Evolutionary conservation across 345 rosid species (phyloP), one percentile per base, ranked within the genome.

Genomic region (Zanthoxylum bungeanum): DNA sequence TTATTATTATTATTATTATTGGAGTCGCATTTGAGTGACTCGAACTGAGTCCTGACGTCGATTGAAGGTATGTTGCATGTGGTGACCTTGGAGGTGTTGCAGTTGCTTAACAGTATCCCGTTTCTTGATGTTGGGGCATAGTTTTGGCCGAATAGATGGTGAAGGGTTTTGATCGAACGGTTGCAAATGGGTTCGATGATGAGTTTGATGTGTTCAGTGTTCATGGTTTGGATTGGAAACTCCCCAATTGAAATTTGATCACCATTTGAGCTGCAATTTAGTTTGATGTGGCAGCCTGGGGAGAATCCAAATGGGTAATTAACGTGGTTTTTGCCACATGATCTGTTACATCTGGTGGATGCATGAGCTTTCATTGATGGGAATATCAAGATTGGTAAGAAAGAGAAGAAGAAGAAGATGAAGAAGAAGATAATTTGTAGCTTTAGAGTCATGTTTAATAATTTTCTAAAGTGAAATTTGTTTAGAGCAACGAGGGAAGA

Each of bases 291-390:
- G 71, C 83, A 87, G 8, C 67, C 81, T 0, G 78, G 12, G 21
- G 93, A 79, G 81, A 86, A 86, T 10, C 98, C 97, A 39, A 93
- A 90, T 2, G 98, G 98, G 49, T 81, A 89, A 0, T 42, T 59
- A 0, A 84, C 73, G 0, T 1, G 27, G 50, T 55, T 51, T 66
- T 11, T 2, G n/a, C 81, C 74, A 33, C 98, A 89, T 9, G 80
- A 70, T 28, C 34, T 73, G 71, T 74, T 56, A 81, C 89, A 85
- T 2, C 49, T n/a, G n/a, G n/a, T n/a, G n/a, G n/a, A n/a, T n/a
- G n/a, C 63, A 8, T 75, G 59, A 53, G 70, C 66, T 21, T 25
- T 5, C 39, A 58, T 46, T 10, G 63, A 3, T 0, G 63, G 49
- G 24, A 37, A 56, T 14, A 57, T 19, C 40, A 69, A 47, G 57